phyloP scores from a whole-genome alignment of 2,329 filamentous ascomycete genomes.

The Alternaria alternata region DNA sequence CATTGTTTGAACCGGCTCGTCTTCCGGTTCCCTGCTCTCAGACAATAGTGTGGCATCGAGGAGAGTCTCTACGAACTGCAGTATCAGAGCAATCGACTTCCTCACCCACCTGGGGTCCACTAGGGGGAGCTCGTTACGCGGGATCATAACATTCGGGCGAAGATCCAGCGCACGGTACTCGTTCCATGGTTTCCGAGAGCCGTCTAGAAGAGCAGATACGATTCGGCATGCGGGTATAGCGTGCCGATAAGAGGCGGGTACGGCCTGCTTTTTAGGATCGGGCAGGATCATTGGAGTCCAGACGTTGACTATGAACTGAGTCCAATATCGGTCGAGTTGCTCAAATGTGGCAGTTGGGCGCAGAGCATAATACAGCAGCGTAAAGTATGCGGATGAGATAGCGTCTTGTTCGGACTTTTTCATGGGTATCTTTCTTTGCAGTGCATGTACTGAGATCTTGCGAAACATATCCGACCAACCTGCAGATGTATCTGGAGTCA shows the following conservation, averaged over 20 bases:
- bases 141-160: conserved; percentile 54
- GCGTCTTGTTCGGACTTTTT: conserved; percentile 67
- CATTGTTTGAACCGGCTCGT: conserved; percentile 63
- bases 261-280: conserved; percentile 1
- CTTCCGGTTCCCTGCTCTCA: conserved; percentile 40
- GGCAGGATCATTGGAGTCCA: conserved; percentile 53
- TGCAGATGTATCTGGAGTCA: conserved; percentile 65
- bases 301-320: conserved; percentile 72
- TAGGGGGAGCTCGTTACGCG: conserved; percentile 78
- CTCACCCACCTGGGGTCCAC: conserved; percentile 89
- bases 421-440: conserved; percentile 65
- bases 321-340: conserved; percentile 82
- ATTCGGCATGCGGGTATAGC: conserved; percentile 63
- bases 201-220: conserved; percentile 75
- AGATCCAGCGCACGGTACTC: conserved; percentile 73
- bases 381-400: conserved; percentile 77
- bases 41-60: conserved; percentile 61
- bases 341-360: conserved; percentile 71
- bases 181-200: conserved; percentile 71
- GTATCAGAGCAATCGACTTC: conserved; percentile 70
- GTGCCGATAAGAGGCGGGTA: conserved; percentile 28
- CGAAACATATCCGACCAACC: conserved; percentile 49
- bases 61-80: conserved; percentile 66
- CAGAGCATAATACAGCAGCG: conserved; percentile 57
- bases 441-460: conserved; percentile 37